phyloP scores from a whole-genome alignment of 371 early-diverging fungal genomes.

The Phascolomyces articulosus region DNA sequence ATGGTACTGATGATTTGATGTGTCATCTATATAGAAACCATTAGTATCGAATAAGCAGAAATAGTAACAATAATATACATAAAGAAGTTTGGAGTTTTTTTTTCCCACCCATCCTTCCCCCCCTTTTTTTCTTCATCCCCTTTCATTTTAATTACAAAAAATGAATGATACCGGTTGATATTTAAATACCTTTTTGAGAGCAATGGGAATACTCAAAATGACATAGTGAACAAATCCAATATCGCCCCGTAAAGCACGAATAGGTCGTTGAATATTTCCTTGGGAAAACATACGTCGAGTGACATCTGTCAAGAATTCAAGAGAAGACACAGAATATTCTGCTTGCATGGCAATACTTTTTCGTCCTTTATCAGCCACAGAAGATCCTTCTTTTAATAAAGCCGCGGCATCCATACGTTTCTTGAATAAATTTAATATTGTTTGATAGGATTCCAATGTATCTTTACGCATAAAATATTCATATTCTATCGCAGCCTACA shows the following conservation, averaged over 20 bases:
- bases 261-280: slow-evolving; percentile 18
- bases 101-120: not conserved
- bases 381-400: slow-evolving; percentile 32
- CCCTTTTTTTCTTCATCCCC: not conserved
- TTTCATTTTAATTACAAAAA: too few relatives aligned
- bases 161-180: not conserved
- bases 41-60: not conserved
- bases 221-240: slow-evolving; percentile 52
- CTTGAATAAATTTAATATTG: slow-evolving; percentile 38
- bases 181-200: slow-evolving; percentile 15
- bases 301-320: slow-evolving; percentile 31
- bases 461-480: slow-evolving; percentile 26
- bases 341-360: slow-evolving; percentile 18
- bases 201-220: slow-evolving; percentile 27
- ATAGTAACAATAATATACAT: not conserved
- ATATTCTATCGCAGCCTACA: slow-evolving; percentile 50
- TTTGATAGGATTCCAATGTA: slow-evolving; percentile 28
- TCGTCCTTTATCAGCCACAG: slow-evolving; percentile 26
- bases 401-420: slow-evolving; percentile 30
- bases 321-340: slow-evolving; percentile 23
- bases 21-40: not conserved
- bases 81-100: not conserved
- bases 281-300: slow-evolving; percentile 35
- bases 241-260: slow-evolving; percentile 29
- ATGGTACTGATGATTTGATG: not conserved